phyloP scores from a whole-genome alignment of 2,329 filamentous ascomycete species.

The Neurospora crassa region DNA sequence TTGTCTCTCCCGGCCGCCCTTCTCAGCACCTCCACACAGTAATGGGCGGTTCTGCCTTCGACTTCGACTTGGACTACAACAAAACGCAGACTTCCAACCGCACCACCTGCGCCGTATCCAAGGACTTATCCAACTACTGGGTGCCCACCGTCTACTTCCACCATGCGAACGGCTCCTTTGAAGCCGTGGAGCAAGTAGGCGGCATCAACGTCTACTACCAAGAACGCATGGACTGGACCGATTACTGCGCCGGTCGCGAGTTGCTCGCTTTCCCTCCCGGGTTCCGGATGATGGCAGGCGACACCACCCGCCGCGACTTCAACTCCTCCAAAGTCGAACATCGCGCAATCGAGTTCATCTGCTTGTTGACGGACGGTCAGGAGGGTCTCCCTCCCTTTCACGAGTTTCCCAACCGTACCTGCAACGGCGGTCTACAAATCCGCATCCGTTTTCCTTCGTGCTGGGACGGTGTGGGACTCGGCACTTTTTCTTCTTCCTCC shows the following conservation, averaged over 20 bases:
- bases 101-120: slow-evolving; percentile 52
- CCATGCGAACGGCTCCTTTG: slow-evolving; percentile 21
- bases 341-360: slow-evolving; percentile 8
- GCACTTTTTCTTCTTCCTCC: slow-evolving; percentile 8
- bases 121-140: slow-evolving; percentile 58
- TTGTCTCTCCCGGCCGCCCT: slow-evolving; percentile 43
- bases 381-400: not conserved
- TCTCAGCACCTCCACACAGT: slow-evolving; percentile 51
- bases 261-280: slow-evolving; percentile 49
- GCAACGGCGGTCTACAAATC: slow-evolving; percentile 20
- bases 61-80: slow-evolving; percentile 41
- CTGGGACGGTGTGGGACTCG: slow-evolving; percentile 13
- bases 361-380: not conserved
- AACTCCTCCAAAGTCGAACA: slow-evolving; percentile 32
- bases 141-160: slow-evolving; percentile 26
- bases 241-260: slow-evolving; percentile 32
- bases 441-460: slow-evolving; percentile 14
- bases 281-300: slow-evolving; percentile 58
- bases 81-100: slow-evolving; percentile 37
- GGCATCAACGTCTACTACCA: slow-evolving; percentile 41
- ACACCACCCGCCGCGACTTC: slow-evolving; percentile 41
- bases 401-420: slow-evolving; percentile 6
- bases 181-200: slow-evolving; percentile 30
- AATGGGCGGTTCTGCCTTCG: slow-evolving; percentile 53
- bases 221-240: slow-evolving; percentile 30